Conservation (phyloP, 164 flowering plant genomes). For the Akebia trifoliata region DNA sequence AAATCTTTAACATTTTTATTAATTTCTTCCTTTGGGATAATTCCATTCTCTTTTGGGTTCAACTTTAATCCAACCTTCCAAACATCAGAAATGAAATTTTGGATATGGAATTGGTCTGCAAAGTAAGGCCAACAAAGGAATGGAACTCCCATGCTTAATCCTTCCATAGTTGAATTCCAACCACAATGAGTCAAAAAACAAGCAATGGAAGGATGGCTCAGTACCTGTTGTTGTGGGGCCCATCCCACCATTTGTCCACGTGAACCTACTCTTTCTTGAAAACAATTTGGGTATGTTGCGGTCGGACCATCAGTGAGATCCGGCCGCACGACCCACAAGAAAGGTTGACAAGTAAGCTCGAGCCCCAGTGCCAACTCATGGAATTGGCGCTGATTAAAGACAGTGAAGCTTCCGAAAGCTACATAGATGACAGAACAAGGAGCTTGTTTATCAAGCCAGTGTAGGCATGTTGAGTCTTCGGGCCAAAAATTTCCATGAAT, state of each 20-base stretch:
- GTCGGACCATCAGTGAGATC: conserved; percentile 15
- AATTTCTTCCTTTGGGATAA: conserved; percentile 15
- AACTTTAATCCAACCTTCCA: conserved; percentile 44
- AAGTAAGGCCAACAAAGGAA: conserved; percentile 57
- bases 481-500: conserved; percentile 25
- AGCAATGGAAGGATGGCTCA: conserved; percentile 45
- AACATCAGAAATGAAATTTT: conserved; percentile 37
- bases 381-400: conserved; percentile 27
- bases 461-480: conserved; percentile 36
- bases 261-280: conserved; percentile 21
- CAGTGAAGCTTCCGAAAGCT: conserved; percentile 45
- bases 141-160: conserved; percentile 40
- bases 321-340: conserved; percentile 51
- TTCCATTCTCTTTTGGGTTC: conserved; percentile 10
- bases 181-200: conserved; percentile 64
- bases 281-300: conserved; percentile 30
- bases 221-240: conserved; percentile 52
- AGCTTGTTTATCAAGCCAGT: conserved; percentile 40
- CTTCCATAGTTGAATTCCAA: conserved; percentile 60
- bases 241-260: conserved; percentile 40
- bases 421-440: conserved; percentile 40
- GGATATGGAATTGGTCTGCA: conserved; percentile 42
- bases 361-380: conserved; percentile 49
- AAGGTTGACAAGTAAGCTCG: conserved; percentile 32
- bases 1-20: conserved; percentile 13